These are phyloP conservation scores for Amphirosellinia nigrospora DNA, from an alignment of 495 filamentous ascomycete genomes.

Conservation along the genomic window DNA sequence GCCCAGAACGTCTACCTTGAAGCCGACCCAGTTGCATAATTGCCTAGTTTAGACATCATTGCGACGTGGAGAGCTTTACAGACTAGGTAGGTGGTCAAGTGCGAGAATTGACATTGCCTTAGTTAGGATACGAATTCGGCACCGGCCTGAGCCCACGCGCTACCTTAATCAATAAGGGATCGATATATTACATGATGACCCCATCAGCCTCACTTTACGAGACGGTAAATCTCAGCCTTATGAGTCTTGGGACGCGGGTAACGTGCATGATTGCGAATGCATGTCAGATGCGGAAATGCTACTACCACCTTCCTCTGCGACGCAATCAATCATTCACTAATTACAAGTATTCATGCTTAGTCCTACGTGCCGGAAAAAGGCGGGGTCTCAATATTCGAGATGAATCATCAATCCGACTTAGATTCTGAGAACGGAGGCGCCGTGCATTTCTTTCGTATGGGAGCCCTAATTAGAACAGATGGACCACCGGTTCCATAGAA, in stretches of 20 bases:
- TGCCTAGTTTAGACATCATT: neutral
- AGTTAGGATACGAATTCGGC: neutral
- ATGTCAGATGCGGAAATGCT: slow-evolving; percentile 24
- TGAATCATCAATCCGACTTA: neutral
- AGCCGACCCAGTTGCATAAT: neutral
- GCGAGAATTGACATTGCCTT: neutral
- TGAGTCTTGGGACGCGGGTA: slow-evolving; percentile 23
- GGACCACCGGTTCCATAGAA: neutral
- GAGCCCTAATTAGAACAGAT: neutral
- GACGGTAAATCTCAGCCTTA: slow-evolving; percentile 23
- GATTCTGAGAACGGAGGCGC: neutral
- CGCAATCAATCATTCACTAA: slow-evolving; percentile 6
- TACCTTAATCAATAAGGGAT: neutral
- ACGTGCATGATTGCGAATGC: slow-evolving; percentile 23
- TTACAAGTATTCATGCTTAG: neutral
- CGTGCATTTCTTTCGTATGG: neutral
- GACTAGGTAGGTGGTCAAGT: slow-evolving; percentile 1
- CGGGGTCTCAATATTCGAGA: neutral
- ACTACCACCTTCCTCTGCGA: slow-evolving; percentile 19
- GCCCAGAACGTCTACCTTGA: neutral
- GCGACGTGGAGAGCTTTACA: neutral
- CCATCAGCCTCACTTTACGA: slow-evolving; percentile 11
- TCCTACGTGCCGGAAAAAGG: neutral
- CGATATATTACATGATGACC: slow-evolving; percentile 5
- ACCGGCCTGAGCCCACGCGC: neutral